Base-by-base conservation (phyloP, 2,329 filamentous ascomycete species). In the Geosmithia morbida region DNA sequence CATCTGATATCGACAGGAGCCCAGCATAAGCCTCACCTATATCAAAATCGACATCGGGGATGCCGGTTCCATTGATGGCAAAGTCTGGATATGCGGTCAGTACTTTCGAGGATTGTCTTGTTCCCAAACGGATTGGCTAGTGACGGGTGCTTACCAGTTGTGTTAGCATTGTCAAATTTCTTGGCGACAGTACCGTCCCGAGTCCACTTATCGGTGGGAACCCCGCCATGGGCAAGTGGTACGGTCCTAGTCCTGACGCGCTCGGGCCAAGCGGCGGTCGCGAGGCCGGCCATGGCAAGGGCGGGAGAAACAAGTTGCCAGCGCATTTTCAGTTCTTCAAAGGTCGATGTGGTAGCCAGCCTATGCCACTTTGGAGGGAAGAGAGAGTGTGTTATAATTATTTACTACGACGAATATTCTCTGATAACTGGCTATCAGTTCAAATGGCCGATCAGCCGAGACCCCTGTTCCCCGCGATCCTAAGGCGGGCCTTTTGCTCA, bases 1-100 rank as follows among this genome's bases (percentile, higher is more conserved):
- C 57, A 18, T 43, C 41, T 6, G 41, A 20, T 46, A 83, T 76
- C 6, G 80, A 77, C 26, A 83, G 58, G 17, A 75, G 58, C 17
- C 79, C 79, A n/a, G 79, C 73, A 53, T 82, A 83, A 0, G 74
- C 78, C 60, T 83, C 78, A 47, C 75, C 74, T 41, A 85, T 65
- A 51, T 87, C 82, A 51, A 85, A 88, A 22, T 72, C 58, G 1
- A 87, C 78, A 17, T 85, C 79, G 0, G 84, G 84, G 44, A 87
- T 74, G 1, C 61, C 67, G 2, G 68, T 71, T 2, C 83, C 78
- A 53, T 87, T 74, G 41, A 85, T 43, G 17, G 19, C 41, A 22
- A 11, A 43, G 18, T 43, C 41, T 43, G 17, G 7, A 20, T 10
- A 2, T 22, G 17, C 16, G 18, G 41, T 43, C 19, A 43, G 19